Conservation (phyloP, 192 early-diverging fungal species). For the Chytriomyces sp. region DNA sequence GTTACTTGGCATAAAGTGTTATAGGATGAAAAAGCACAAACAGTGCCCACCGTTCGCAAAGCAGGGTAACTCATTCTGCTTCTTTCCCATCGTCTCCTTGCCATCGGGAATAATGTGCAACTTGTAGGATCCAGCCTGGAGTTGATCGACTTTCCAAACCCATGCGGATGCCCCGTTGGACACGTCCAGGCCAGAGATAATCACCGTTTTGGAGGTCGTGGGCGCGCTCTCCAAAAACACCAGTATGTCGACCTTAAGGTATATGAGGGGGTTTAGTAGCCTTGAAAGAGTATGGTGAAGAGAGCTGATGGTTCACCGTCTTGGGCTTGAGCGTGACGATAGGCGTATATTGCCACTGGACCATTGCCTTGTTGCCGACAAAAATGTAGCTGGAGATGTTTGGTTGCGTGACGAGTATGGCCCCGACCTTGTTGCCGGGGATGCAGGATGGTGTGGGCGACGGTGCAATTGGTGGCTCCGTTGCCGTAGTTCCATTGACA, state of each 20-base stretch:
- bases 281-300: not conserved
- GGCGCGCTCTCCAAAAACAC: not conserved
- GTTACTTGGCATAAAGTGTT: not conserved
- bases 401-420: slow-evolving; percentile 3
- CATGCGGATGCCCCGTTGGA: slow-evolving; percentile 18
- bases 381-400: slow-evolving; percentile 5
- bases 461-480: no score
- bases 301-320: not conserved
- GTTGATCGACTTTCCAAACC: slow-evolving; percentile 11
- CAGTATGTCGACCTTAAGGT: slow-evolving; percentile 13
- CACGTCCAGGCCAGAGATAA: slow-evolving; percentile 13
- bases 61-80: slow-evolving; percentile 12
- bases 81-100: slow-evolving; percentile 16
- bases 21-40: not conserved
- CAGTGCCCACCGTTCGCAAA: not conserved
- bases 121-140: slow-evolving; percentile 2
- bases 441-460: not conserved
- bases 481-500: no score
- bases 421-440: slow-evolving; percentile 3
- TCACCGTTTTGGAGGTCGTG: not conserved
- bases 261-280: not conserved
- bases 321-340: slow-evolving; percentile 1
- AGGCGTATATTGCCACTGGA: slow-evolving; percentile 11
- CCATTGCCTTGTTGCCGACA: not conserved
- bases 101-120: slow-evolving; percentile 17